Evolutionary conservation across 306 rosid species (phyloP).

Genomic region (Betula pendula): DNA sequence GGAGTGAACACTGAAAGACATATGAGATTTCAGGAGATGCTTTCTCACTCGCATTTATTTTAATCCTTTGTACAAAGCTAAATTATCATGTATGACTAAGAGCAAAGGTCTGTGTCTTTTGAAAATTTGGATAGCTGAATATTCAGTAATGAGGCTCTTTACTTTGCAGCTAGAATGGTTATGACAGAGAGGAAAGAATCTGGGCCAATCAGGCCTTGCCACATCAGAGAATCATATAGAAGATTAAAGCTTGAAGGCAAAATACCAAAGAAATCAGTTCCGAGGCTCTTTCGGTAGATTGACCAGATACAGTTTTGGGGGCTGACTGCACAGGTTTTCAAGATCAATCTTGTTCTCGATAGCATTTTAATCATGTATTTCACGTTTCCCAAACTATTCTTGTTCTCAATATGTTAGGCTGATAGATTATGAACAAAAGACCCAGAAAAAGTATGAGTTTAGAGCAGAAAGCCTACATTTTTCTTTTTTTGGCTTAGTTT

Average conservation of each 20-base stretch:
- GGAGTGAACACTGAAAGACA: neutral
- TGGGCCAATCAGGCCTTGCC: conserved; percentile 95
- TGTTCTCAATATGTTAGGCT: neutral
- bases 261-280: conserved; percentile 66
- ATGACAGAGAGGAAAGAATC: conserved; percentile 88
- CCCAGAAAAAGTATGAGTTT: neutral
- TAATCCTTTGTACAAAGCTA: neutral
- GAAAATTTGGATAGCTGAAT: neutral
- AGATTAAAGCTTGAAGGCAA: conserved; percentile 90
- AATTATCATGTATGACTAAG: neutral
- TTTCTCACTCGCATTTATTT: neutral
- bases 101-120: neutral
- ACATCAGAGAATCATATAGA: conserved; percentile 85
- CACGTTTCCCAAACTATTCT: neutral
- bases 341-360: neutral
- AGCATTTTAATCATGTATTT: neutral
- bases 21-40: neutral
- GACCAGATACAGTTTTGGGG: conserved; percentile 17
- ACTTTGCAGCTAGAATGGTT: conserved; percentile 68
- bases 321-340: conserved; percentile 10
- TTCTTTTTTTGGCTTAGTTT: neutral
- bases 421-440: neutral
- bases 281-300: conserved; percentile 74
- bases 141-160: conserved; percentile 3
- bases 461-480: neutral